Conservation (phyloP, 2,329 filamentous ascomycete species). For the Diaporthe eres region DNA sequence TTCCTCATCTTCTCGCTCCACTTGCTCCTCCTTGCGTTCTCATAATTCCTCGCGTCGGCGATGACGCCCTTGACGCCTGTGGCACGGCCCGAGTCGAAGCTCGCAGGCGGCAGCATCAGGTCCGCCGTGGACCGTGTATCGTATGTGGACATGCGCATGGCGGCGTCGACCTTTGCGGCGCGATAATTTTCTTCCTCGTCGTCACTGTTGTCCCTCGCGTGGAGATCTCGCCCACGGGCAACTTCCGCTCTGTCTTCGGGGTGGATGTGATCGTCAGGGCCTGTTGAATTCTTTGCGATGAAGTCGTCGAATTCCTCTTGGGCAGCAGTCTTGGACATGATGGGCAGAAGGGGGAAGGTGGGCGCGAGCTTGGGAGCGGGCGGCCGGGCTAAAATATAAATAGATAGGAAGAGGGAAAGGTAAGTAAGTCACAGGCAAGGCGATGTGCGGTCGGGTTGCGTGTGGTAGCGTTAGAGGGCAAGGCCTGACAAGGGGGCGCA, state of each 20-base stretch:
- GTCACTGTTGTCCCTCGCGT: constrained; percentile 61
- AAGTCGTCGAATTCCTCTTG: constrained; percentile 78
- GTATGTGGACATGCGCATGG: constrained; percentile 75
- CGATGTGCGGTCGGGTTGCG: constrained; percentile 15
- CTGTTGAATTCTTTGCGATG: constrained; percentile 68
- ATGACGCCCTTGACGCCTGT: constrained; percentile 92
- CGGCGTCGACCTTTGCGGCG: constrained; percentile 70
- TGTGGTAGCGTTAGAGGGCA: constrained; percentile 29
- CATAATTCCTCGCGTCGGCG: constrained; percentile 84
- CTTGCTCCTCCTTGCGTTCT: constrained; percentile 72
- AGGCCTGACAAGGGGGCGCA: constrained; percentile 36
- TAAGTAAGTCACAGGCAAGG: constrained; percentile 11
- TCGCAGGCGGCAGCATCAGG: constrained; percentile 73
- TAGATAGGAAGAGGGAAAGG: constrained; percentile 41
- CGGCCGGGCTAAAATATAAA: constrained; percentile 55
- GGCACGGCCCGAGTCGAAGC: constrained; percentile 77
- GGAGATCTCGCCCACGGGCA: constrained; percentile 54
- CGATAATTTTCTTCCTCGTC: constrained; percentile 69
- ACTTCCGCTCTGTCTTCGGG: constrained; percentile 71
- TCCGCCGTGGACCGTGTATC: constrained; percentile 60
- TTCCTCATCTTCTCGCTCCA: constrained; percentile 67
- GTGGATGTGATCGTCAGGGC: constrained; percentile 60
- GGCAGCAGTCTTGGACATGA: constrained; percentile 70
- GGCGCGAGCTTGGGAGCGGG: constrained; percentile 37
- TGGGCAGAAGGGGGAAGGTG: constrained; percentile 48